Evolutionary conservation across 306 rosid genomes (phyloP).

Genomic region (Sesbania bispinosa): DNA sequence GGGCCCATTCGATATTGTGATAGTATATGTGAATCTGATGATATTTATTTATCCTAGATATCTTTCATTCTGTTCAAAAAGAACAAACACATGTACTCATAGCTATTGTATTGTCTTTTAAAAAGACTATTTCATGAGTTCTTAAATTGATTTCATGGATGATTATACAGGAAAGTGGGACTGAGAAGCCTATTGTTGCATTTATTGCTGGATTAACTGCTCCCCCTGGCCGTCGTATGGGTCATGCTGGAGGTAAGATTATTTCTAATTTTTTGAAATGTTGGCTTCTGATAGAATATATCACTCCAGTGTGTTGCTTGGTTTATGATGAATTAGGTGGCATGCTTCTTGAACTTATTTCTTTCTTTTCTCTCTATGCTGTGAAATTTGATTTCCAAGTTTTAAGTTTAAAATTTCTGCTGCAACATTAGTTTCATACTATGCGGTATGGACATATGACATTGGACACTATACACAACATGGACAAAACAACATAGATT

Average conservation of each 20-base stretch:
- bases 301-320: not conserved
- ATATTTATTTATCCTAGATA: not conserved
- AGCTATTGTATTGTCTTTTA: not conserved
- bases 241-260: conserved; percentile 92
- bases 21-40: not conserved
- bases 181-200: conserved; percentile 91
- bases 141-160: conserved; percentile 20
- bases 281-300: conserved; percentile 3
- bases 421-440: too few species aligned
- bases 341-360: not conserved
- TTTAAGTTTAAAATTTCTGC: not conserved
- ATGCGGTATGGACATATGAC: too few species aligned
- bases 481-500: too few species aligned
- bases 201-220: conserved; percentile 99
- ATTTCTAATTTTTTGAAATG: conserved; percentile 1
- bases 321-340: not conserved
- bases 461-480: too few species aligned
- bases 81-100: not conserved
- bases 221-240: conserved; percentile 99
- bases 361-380: not conserved
- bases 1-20: not conserved
- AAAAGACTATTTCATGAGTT: not conserved
- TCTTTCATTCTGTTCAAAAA: not conserved
- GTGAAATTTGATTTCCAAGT: not conserved
- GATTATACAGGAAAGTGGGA: conserved; percentile 83